A percentile compares a stretch with the other conserved stretches of the same genome.
These are phyloP conservation scores for Phyllosticta citribraziliensis DNA, from an alignment of 2,329 filamentous ascomycete genomes.

Conservation along the genomic window DNA sequence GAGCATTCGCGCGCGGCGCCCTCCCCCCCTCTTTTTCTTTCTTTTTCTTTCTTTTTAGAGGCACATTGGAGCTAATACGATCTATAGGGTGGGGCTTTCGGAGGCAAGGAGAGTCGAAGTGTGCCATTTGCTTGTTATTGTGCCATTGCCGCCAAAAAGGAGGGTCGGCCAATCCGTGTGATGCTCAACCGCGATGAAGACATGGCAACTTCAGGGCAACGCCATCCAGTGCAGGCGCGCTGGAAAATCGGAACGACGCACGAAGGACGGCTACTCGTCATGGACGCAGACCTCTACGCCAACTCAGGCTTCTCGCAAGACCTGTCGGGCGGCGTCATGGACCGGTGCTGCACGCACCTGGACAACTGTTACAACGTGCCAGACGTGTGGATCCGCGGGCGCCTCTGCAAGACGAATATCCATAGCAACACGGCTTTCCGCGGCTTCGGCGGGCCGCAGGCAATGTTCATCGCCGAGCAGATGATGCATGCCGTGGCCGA, in stretches of 20 bases:
- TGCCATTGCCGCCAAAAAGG: slow-evolving; percentile 78
- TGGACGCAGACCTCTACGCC: slow-evolving; percentile 82
- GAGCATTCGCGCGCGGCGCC: no score
- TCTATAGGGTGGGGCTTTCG: slow-evolving; percentile 59
- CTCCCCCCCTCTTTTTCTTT: no score
- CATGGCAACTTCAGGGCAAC: slow-evolving; percentile 80
- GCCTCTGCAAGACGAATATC: slow-evolving; percentile 85
- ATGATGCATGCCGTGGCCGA: slow-evolving; percentile 87
- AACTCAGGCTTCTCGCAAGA: slow-evolving; percentile 74
- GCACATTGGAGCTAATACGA: no score
- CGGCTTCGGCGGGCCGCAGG: slow-evolving; percentile 89
- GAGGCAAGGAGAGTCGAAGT: slow-evolving; percentile 84
- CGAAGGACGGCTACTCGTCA: slow-evolving; percentile 80
- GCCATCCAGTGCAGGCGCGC: slow-evolving; percentile 77
- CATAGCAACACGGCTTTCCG: slow-evolving; percentile 95
- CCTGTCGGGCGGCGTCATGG: slow-evolving; percentile 65
- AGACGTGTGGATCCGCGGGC: slow-evolving; percentile 72
- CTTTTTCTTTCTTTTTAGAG: no score
- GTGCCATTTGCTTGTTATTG: slow-evolving; percentile 73
- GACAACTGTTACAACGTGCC: slow-evolving; percentile 85
- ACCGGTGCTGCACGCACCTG: slow-evolving; percentile 73
- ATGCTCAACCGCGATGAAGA: slow-evolving; percentile 96
- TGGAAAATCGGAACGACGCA: slow-evolving; percentile 92
- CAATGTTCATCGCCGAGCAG: slow-evolving; percentile 82
- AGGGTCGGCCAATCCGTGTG: slow-evolving; percentile 69